Percentiles rank a stretch among this genome's conserved stretches.
Evolutionary conservation across 306 rosid species (phyloP).

Genomic region (Quercus bicolor): DNA sequence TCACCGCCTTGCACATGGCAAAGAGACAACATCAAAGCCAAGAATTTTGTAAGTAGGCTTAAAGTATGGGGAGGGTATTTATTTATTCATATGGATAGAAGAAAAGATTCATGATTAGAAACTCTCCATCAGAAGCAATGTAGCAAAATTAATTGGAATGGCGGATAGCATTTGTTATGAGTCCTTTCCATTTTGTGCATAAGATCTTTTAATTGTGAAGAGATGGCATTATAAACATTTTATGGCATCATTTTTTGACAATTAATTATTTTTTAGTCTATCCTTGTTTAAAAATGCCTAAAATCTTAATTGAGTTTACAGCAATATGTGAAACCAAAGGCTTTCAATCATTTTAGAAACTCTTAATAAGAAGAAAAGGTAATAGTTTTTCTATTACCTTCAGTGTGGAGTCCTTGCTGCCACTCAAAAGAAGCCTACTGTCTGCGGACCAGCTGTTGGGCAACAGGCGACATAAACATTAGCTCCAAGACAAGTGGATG

Average conservation of each 20-base stretch:
- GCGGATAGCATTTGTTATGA: too few relatives aligned
- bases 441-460: conserved; percentile 92
- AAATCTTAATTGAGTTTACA: too few relatives aligned
- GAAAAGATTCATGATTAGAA: neutral
- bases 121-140: neutral
- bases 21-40: neutral
- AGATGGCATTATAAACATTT: too few relatives aligned
- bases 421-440: conserved; percentile 88
- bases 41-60: neutral
- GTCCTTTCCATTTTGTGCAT: too few relatives aligned
- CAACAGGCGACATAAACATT: conserved; percentile 20
- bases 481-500: conserved; percentile 12
- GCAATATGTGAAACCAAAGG: conserved; percentile 7
- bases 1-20: neutral
- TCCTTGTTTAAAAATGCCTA: too few relatives aligned
- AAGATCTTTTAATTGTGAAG: too few relatives aligned
- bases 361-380: neutral
- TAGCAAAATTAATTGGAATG: too few relatives aligned
- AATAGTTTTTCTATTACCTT: conserved; percentile 47
- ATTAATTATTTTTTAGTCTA: too few relatives aligned
- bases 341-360: neutral
- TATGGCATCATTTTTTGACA: too few relatives aligned
- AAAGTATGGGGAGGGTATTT: neutral
- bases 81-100: neutral
- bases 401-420: conserved; percentile 90